Base-by-base conservation (phyloP, 139 green algal species). In the Picochlorum sp. region DNA sequence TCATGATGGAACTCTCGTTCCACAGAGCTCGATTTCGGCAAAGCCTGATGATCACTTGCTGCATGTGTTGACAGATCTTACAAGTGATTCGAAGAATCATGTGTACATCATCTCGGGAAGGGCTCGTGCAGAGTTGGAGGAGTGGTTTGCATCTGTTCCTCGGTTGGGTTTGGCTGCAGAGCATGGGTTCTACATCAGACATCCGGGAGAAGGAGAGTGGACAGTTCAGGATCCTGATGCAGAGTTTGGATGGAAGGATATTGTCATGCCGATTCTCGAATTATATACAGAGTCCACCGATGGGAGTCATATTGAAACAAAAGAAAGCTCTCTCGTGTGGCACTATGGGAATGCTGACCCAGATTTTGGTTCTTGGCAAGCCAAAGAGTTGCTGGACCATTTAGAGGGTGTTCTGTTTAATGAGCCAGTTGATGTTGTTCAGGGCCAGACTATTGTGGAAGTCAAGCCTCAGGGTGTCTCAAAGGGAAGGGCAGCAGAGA, bases 361-460 rank as follows among this genome's bases (percentile, higher is more conserved):
- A 2, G 94, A 97, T 74, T 97, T 98, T 76, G 94, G 93, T 4
- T 79, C 71, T 26, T 97, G 87, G 89, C 93, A 98, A 81, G 90
- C 90, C 68, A 98, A 99, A 84, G 94, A 99, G 86, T 79, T 99
- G 61, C 71, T 97, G 52, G 92, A 98, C 77, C 94, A 99, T 65
- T 71, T 99, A 68, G 94, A 98, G 68, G 85, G 82, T 49, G 89
- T 97, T 75, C 79, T 99, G 34, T 78, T 57, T 49, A 95, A 91
- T 70, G 84, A 97, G 69, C 79, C 86, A 2, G 86, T 98, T 34
- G 85, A 95, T 62, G 63, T 75, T 9, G 85, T 92, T 58, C 65
- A 70, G 3, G 89, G 88, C 2, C 72, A 85, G 49, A 66, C 69
- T 49, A 92, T 92, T 44, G 89, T 98, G 59, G 94, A 97, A 74